Evolutionary conservation across 768 basidiomycete genomes (phyloP), one percentile per base, ranked within the genome.

Genomic region (Candolleomyces aberdarensis): DNA sequence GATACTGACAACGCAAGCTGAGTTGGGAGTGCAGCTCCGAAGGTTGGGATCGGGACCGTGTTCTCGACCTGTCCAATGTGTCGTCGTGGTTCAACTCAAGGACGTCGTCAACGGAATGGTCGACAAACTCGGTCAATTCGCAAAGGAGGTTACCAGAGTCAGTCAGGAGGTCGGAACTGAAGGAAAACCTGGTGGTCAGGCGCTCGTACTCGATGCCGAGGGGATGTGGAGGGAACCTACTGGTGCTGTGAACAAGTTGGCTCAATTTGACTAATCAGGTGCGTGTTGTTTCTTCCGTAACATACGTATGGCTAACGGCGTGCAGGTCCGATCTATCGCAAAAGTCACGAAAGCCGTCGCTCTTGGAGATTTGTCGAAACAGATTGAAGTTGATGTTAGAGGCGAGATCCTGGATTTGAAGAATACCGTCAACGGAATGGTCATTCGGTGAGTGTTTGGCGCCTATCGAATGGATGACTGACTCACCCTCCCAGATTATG

Each of bases 301-400:
- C 1, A 4, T 32, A 3, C 8, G 41, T 8, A 26, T 26, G 26
- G 26, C 26, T 26, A 26, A 26, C 46, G 26, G 3, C 26, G 26
- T 26, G 26, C 26, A 76, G 75, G 92, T 94, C 64, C 86, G 96
- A 59, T 91, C 90, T 53, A 95, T 95, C 60, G 92, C 94, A 6
- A 85, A 87, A 62, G 96, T 98, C 62, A 97, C 96, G 19, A 95
- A 92, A 75, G 96, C 95, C 5, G 94, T 97, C 70, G 95, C 94
- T 0, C 76, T 89, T 54, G 95, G 94, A 22, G 94, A 98, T 74
- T 76, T 94, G 66, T 88, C 85, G 55, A 92, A 92, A 72, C 92
- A 91, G 71, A 96, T 98, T 67, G 92, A 94, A 60, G 94, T 96
- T 66, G 92, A 94, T 68, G 90, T 88, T 11, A 82, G 87, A 26